Base-by-base conservation (phyloP, 768 basidiomycete species). In the Suillus variegatus region DNA sequence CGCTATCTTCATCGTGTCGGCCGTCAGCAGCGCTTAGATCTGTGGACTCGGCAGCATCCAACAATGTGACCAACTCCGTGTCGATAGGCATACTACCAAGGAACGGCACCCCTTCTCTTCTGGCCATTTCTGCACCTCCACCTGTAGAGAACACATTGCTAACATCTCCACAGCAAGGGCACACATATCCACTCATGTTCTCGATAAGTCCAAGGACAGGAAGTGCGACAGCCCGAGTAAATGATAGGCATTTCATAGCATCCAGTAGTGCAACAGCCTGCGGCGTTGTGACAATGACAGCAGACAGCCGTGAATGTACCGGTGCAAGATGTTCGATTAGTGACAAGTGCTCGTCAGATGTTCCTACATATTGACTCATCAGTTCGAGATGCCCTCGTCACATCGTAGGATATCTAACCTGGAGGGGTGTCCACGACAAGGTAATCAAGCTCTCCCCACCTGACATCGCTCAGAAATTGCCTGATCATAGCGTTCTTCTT, bases 401-500 rank as follows among this genome's bases (percentile, higher is more conserved):
- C 32, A 36, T 32, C 5, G 56, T 46, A 60, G 60, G 65, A 66
- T 60, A 44, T 56, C 86, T 71, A 69, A 97, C 97, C 97, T 73
- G 97, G 97, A 4, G 97, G 97, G 4, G 97, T 99, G 75, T 97
- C 96, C 56, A 97, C 89, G 62, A 98, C 85, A 62, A 98, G 83
- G 80, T 92, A 97, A 75, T 98, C 95, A 65, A 97, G 81, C 49
- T 93, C 89, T 55, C 94, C 95, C 95, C 95, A 98, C 68, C 93
- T 81, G n/a, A 97, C 95, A 70, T 98, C 94, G 70, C 88, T 88
- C 75, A 97, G 76, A 75, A 98, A 97, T 80, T 98, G 96, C 72
- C 94, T 82, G 71, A 98, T 97, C 95, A 97, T 97, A 64, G 91
- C 96, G 70, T 96, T 96, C 84, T 97, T 98, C 83, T 97, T 99